These are phyloP conservation scores for Lasiodiplodia hormozganensis DNA, from an alignment of 2,329 filamentous ascomycete genomes.

Conservation along the genomic window DNA sequence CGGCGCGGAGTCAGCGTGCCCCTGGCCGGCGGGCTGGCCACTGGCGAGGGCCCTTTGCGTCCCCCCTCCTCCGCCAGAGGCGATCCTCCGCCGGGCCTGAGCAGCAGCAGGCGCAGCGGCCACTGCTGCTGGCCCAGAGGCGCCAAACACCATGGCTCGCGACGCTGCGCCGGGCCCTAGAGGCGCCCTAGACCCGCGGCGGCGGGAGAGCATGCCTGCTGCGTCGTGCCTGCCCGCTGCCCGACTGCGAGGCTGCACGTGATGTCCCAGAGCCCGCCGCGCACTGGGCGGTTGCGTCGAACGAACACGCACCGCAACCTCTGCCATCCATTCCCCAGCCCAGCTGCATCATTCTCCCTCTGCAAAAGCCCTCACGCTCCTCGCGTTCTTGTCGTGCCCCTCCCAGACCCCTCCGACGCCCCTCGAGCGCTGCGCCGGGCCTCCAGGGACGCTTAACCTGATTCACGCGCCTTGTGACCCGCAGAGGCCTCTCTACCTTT, in stretches of 20 bases:
- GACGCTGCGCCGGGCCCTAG: background rate
- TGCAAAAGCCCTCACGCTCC: conserved; percentile 12
- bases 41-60: conserved; percentile 15
- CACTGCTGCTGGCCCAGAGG: background rate
- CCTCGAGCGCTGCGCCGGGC: conserved; percentile 22
- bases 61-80: conserved; percentile 22
- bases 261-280: conserved; percentile 21
- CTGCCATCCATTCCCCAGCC: conserved; percentile 21
- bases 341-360: conserved; percentile 22
- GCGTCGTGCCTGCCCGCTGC: conserved; percentile 18
- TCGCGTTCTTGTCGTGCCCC: conserved; percentile 25
- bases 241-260: conserved; percentile 5
- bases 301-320: conserved; percentile 23
- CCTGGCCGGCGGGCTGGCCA: conserved; percentile 14
- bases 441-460: conserved; percentile 20
- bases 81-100: conserved; percentile 26
- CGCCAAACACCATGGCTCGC: conserved; percentile 10
- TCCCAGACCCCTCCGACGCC: conserved; percentile 19
- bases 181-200: conserved; percentile 3
- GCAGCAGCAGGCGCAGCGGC: conserved; percentile 17
- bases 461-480: conserved; percentile 26
- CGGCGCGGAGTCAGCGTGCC: conserved; percentile 15
- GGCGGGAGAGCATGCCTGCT: conserved; percentile 1
- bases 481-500: conserved; percentile 27
- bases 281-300: conserved; percentile 27